Conservation (phyloP, 257 asterid species). For the Nicotiana tomentosiformis region DNA sequence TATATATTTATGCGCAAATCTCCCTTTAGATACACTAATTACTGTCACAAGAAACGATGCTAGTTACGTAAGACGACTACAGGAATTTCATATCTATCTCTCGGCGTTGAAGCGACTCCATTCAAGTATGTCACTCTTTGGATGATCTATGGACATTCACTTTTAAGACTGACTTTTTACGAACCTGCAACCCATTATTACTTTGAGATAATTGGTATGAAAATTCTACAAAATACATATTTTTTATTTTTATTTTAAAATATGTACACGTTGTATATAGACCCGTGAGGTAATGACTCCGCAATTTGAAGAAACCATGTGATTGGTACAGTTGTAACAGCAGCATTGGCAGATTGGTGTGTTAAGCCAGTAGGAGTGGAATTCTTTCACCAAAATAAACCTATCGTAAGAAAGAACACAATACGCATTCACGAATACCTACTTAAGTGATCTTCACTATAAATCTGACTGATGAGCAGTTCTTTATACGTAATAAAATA, state of each 20-base stretch:
- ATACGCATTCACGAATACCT: not conserved
- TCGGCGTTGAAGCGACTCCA: too few relatives aligned
- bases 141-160: too few relatives aligned
- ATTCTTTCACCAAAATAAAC: constrained; percentile 1
- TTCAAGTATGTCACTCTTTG: too few relatives aligned
- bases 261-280: not conserved
- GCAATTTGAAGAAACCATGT: not conserved
- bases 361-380: not conserved
- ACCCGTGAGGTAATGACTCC: not conserved
- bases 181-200: too few relatives aligned
- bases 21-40: too few relatives aligned
- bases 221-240: not conserved
- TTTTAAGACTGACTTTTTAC: too few relatives aligned
- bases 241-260: too few relatives aligned
- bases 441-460: not conserved
- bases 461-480: not conserved
- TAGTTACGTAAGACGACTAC: too few relatives aligned
- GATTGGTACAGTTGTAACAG: not conserved
- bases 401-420: not conserved
- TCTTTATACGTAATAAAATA: not conserved
- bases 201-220: not conserved
- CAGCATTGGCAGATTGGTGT: not conserved
- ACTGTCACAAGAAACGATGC: too few relatives aligned
- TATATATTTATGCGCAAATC: too few relatives aligned
- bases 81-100: too few relatives aligned